Evolutionary conservation across 345 rosid genomes (phyloP).

Genomic region (Nasturtium officinale): DNA sequence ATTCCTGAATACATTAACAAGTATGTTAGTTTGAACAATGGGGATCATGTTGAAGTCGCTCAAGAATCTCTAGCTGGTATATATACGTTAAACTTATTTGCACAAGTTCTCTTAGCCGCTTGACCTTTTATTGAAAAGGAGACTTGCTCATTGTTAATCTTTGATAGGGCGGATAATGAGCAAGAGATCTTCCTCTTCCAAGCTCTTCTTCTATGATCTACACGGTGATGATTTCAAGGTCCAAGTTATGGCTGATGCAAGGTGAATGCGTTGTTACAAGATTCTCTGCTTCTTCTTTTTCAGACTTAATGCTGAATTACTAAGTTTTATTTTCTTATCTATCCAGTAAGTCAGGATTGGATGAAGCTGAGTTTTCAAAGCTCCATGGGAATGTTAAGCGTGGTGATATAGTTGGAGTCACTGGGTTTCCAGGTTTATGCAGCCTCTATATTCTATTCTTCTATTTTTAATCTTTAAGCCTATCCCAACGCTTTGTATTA

Average conservation of each 20-base stretch:
- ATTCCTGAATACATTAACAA: constrained; percentile 62
- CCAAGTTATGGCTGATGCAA: constrained; percentile 95
- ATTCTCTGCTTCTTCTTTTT: not conserved
- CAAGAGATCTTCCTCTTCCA: constrained; percentile 84
- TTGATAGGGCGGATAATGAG: constrained; percentile 85
- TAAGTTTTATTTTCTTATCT: not conserved
- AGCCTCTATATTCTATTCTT: not conserved
- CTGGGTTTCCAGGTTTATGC: constrained; percentile 88
- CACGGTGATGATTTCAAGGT: constrained; percentile 75
- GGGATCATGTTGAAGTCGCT: constrained; percentile 70
- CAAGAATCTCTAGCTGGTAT: constrained; percentile 75
- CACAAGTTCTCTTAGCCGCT: not conserved
- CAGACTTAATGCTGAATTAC: not conserved
- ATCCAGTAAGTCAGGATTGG: constrained; percentile 76
- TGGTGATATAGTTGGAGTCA: constrained; percentile 92
- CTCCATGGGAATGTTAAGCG: constrained; percentile 76
- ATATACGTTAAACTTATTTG: not conserved
- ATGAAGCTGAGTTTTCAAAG: constrained; percentile 70
- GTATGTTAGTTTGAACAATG: constrained; percentile 62
- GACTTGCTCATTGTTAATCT: constrained; percentile 1
- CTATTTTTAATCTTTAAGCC: not conserved
- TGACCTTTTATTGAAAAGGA: not conserved
- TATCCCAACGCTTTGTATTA: not conserved
- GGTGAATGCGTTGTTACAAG: constrained; percentile 47
- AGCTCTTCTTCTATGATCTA: constrained; percentile 88